These are phyloP conservation scores for Dactylonectria estremocensis DNA, from an alignment of 2,329 filamentous ascomycete genomes.

Conservation along the genomic window DNA sequence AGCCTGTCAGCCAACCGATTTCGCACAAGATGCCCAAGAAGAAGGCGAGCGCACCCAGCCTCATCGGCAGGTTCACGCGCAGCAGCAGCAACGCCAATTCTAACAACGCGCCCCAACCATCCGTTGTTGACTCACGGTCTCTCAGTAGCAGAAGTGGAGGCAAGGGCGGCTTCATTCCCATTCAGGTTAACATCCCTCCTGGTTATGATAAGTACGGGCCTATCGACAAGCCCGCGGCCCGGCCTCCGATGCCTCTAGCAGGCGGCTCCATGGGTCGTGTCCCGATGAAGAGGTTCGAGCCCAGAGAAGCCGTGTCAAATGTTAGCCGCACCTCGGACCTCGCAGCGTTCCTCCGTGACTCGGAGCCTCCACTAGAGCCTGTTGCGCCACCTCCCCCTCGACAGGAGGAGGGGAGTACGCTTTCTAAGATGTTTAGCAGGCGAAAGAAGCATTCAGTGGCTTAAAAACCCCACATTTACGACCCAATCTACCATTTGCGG, in stretches of 20 bases:
- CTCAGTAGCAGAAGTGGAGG: conserved; percentile 57
- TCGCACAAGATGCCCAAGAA: conserved; percentile 67
- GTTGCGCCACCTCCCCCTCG: conserved; percentile 48
- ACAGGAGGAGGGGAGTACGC: conserved; percentile 58
- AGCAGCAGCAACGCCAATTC: conserved; percentile 52
- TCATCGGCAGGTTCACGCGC: conserved; percentile 72
- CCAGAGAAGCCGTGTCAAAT: conserved; percentile 65
- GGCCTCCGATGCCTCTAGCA: conserved; percentile 41
- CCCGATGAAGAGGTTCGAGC: conserved; percentile 72
- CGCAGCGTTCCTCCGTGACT: conserved; percentile 80
- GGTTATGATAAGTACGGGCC: conserved; percentile 61
- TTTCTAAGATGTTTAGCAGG: conserved; percentile 66
- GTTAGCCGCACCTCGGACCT: conserved; percentile 76
- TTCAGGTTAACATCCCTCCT: conserved; percentile 65
- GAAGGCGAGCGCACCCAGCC: conserved; percentile 74
- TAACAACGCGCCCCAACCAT: conserved; percentile 45
- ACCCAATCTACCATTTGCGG: conserved; percentile 34
- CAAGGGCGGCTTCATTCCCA: conserved; percentile 66
- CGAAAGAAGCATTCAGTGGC: conserved; percentile 62
- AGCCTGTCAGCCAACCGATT: conserved; percentile 57
- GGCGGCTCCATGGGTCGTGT: conserved; percentile 57
- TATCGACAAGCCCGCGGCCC: conserved; percentile 41
- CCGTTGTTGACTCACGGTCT: conserved; percentile 52
- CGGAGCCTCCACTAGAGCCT: conserved; percentile 71
- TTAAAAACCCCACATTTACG: conserved; percentile 39